Base-by-base conservation (phyloP, 768 basidiomycete species). In the Lactarius pseudohatsudake region DNA sequence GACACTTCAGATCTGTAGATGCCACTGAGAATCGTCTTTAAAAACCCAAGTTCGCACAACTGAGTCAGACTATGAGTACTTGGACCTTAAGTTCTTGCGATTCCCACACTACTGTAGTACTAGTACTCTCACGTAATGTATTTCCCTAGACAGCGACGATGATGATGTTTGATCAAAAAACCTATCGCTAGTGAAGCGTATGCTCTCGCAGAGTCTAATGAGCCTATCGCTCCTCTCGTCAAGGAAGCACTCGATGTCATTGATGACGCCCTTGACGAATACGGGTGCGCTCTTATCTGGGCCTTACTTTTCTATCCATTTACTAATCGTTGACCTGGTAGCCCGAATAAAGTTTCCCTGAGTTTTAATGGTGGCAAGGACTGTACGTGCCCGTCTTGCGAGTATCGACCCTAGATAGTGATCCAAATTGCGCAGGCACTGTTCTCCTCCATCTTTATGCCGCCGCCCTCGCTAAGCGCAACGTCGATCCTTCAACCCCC, bases 341-440 rank as follows among this genome's bases (percentile, higher is more conserved):
- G 67, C 38, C 59, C 57, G 5, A 85, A 89, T 41, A 80, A 82
- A 63, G 79, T 95, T 4, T 89, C 95, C 3, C 81, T 99, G 66
- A 97, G 95, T 77, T 99, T 98, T 80, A 99, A 98, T 71, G 97
- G 97, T 11, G 97, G 97, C 61, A 99, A 99, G 76, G 97, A 99
- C 74, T 99, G 97, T 96, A 72, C 72, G 88, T 81, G 28, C 8
- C 38, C 47, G 34, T 30, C 13, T 62, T 60, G 41, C 41, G 10
- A 43, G 8, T 22, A 15, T 58, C 58, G 15, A 20, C 28, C 18
- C 32, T 30, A 32, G 58, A 54, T 64, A 10, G 43, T 59, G 11
- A 62, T 55, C 36, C 34, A 60, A 65, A 56, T 61, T n/a, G 43
- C 54, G 57, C 73, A 98, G 95, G 95, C 74, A 98, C 96, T 5